Percentiles rank a stretch among this genome's conserved stretches.
Evolutionary conservation across 1,139 yeast genomes (phyloP).

Genomic region (Zygosaccharomyces pseudobailii): DNA sequence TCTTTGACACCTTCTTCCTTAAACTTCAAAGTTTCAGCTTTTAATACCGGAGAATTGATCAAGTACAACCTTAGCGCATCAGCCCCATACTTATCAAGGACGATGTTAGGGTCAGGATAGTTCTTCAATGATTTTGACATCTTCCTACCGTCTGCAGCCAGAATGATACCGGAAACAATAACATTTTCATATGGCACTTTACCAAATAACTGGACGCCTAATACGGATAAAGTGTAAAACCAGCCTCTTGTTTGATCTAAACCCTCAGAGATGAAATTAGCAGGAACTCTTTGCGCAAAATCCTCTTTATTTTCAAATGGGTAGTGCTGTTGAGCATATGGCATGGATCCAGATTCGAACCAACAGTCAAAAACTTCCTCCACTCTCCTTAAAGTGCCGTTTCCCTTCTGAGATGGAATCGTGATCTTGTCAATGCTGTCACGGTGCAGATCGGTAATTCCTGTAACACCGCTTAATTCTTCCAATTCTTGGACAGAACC

Average conservation of each 20-base stretch:
- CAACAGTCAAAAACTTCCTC: conserved; percentile 99
- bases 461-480: conserved; percentile 73
- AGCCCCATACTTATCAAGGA: conserved; percentile 88
- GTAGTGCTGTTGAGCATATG: conserved; percentile 93
- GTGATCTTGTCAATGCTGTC: conserved; percentile 87
- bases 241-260: conserved; percentile 99
- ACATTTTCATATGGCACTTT: conserved; percentile 93
- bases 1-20: conserved; percentile 99
- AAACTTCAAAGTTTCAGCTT: conserved; percentile 94
- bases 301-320: conserved; percentile 82
- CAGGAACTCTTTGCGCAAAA: conserved; percentile 79
- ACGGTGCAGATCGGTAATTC: conserved; percentile 88
- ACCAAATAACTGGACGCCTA: conserved; percentile 92
- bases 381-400: conserved; percentile 79
- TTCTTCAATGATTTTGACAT: conserved; percentile 98
- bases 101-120: conserved; percentile 88
- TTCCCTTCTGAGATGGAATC: conserved; percentile 89
- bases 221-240: conserved; percentile 94
- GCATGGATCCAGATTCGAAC: conserved; percentile 99
- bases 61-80: conserved; percentile 94
- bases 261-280: conserved; percentile 97
- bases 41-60: conserved; percentile 94
- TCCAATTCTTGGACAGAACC: conserved; percentile 86
- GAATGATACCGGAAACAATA: conserved; percentile 92
- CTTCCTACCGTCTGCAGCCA: conserved; percentile 97